Percentiles rank a stretch among this genome's conserved stretches.
phyloP scores from a whole-genome alignment of 176 grass and related monocot species.

The Oryza nivara region DNA sequence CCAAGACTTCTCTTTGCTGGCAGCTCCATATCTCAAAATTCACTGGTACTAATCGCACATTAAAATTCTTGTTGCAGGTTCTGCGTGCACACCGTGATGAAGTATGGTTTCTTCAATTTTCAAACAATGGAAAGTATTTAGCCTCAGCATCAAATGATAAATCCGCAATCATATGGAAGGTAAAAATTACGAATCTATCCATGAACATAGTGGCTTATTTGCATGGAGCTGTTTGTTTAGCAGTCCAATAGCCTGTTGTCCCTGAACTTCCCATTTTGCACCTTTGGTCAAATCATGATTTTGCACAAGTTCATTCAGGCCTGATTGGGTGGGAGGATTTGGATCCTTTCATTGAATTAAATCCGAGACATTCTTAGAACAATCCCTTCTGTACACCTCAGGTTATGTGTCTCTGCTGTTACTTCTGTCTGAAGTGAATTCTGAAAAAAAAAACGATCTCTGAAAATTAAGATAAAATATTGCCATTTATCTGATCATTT shows the following conservation, averaged over 20 bases:
- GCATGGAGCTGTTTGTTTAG: constrained; percentile 12
- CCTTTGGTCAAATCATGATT: constrained; percentile 11
- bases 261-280: constrained; percentile 1
- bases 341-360: not conserved
- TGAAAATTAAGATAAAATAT: not conserved
- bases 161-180: constrained; percentile 96
- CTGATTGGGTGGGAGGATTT: not conserved
- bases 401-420: constrained; percentile 1
- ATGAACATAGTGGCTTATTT: not conserved
- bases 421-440: not conserved
- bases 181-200: constrained; percentile 52
- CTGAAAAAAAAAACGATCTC: not conserved
- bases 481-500: not conserved
- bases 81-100: constrained; percentile 72
- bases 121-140: constrained; percentile 85
- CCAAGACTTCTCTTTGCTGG: constrained; percentile 20
- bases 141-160: constrained; percentile 85
- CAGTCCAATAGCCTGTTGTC: not conserved
- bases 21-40: constrained; percentile 31
- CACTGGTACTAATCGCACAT: constrained; percentile 16
- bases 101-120: constrained; percentile 97
- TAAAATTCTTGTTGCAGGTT: constrained; percentile 51
- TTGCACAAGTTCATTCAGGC: not conserved
- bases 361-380: not conserved
- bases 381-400: not conserved